Evolutionary conservation across 2,329 filamentous ascomycete species (phyloP), one percentile per base, ranked within the genome.

Genomic region (Knoxdaviesia proteae): DNA sequence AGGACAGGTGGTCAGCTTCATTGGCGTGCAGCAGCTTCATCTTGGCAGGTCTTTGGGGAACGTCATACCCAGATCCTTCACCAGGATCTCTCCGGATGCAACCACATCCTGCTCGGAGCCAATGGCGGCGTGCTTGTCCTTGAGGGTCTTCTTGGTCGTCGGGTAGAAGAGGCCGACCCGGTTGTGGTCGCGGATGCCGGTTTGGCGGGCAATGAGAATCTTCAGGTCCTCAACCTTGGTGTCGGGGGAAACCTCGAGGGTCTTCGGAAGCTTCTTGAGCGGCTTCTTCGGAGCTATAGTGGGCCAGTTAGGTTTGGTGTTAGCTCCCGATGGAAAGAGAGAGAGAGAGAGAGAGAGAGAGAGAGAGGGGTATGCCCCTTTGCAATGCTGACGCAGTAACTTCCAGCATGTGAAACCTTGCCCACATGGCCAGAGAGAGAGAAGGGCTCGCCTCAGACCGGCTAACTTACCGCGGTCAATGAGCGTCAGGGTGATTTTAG

Each of bases 11-110:
- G 20, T 20, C 20, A 20, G 20, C 20, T 20, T 20, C 20, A 20
- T 20, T 20, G 20, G 3, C 20, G 20, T 20, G 20, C 20, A 20
- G 20, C 20, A 20, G 3, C 20, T 20, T 20, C 20, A 20, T 20
- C 20, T 20, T 20, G 20, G 20, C 20, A 20, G 20, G 20, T 20
- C 20, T 20, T 20, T 2, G 20, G 30, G 32, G 9, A 38, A 34
- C 5, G 34, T 54, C 70, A 42, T 71, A 88, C 86, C 90, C 32
- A 98, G 69, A 57, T 98, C 88, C 65, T 98, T 96, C 49, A 96
- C 82, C 51, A 90, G 75, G 40, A 98, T 59, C 58, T 75, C 69
- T 45, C 64, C 63, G 8, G 61, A 56, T 34, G 61, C 58, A 41
- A 63, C 53, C 6, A 77, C 64, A 43, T 62, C 61, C 32, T 62